Evolutionary conservation across 164 flowering plant species (phyloP).

Genomic region (Dillenia turbinata): DNA sequence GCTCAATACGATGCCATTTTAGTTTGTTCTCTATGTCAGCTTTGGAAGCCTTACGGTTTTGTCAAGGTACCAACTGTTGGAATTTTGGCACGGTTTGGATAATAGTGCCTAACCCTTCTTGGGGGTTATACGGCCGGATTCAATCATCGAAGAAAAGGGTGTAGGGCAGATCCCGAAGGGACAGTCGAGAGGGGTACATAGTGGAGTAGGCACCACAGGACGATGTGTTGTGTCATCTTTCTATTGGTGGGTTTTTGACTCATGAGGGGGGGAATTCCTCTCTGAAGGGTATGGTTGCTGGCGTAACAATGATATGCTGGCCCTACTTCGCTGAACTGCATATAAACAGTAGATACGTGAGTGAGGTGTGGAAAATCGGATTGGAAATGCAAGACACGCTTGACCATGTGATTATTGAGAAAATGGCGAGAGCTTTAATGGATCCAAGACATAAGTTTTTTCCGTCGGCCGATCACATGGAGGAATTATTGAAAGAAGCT

Average conservation of each 20-base stretch:
- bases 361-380: constrained; percentile 25
- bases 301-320: constrained; percentile 30
- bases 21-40: constrained; percentile 58
- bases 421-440: constrained; percentile 32
- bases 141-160: constrained; percentile 6
- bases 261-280: constrained; percentile 34
- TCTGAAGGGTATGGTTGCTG: constrained; percentile 18
- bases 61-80: constrained; percentile 23
- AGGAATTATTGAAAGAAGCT: constrained; percentile 12
- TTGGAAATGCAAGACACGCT: constrained; percentile 28
- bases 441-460: constrained; percentile 18
- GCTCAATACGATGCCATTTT: constrained; percentile 35
- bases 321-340: constrained; percentile 24
- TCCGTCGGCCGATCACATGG: constrained; percentile 9
- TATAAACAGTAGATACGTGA: constrained; percentile 20
- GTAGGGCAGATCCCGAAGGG: constrained; percentile 14
- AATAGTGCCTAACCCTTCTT: constrained; percentile 33
- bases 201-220: constrained; percentile 32
- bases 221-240: constrained; percentile 19
- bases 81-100: constrained; percentile 49
- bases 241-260: constrained; percentile 32
- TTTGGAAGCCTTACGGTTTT: constrained; percentile 39
- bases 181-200: constrained; percentile 23
- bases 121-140: constrained; percentile 44
- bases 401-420: constrained; percentile 21